These are phyloP conservation scores for Cornus suecica DNA, from an alignment of 148 eudicot species.

Conservation along the genomic window DNA sequence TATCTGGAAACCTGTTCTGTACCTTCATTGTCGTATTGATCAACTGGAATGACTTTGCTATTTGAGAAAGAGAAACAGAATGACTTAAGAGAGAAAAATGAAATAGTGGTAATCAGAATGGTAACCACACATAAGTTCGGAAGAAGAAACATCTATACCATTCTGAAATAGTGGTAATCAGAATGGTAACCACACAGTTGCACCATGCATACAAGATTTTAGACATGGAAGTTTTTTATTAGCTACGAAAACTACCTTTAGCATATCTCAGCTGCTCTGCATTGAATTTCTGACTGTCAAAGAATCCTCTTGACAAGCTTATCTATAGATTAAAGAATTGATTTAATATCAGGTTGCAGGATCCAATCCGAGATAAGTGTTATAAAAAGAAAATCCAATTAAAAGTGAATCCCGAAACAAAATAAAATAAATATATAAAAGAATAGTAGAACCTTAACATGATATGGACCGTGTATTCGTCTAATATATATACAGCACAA, in stretches of 20 bases:
- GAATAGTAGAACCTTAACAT: not conserved
- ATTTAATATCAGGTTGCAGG: not conserved
- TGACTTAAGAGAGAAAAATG: not conserved
- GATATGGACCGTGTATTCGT: not conserved
- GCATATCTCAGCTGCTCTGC: conserved; percentile 26
- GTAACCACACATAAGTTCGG: not conserved
- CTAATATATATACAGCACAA: not conserved
- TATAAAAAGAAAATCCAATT: not conserved
- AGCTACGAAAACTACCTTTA: conserved; percentile 28
- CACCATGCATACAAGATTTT: not conserved
- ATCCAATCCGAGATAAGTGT: not conserved
- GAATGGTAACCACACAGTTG: not conserved
- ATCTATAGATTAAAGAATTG: conserved; percentile 21
- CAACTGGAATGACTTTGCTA: conserved; percentile 34
- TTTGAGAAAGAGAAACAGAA: conserved; percentile 23
- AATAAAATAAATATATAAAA: not conserved
- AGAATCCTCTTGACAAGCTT: conserved; percentile 19
- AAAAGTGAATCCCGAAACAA: not conserved
- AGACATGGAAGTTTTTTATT: not conserved
- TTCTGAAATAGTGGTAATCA: not conserved
- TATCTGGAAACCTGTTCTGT: conserved; percentile 26
- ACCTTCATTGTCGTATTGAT: conserved; percentile 31
- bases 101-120: not conserved
- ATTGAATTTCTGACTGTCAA: conserved; percentile 23
- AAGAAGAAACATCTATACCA: not conserved